Percentiles rank a stretch among this genome's conserved stretches.
Evolutionary conservation across 768 basidiomycete species (phyloP).

Genomic region (Ramaria sp.): DNA sequence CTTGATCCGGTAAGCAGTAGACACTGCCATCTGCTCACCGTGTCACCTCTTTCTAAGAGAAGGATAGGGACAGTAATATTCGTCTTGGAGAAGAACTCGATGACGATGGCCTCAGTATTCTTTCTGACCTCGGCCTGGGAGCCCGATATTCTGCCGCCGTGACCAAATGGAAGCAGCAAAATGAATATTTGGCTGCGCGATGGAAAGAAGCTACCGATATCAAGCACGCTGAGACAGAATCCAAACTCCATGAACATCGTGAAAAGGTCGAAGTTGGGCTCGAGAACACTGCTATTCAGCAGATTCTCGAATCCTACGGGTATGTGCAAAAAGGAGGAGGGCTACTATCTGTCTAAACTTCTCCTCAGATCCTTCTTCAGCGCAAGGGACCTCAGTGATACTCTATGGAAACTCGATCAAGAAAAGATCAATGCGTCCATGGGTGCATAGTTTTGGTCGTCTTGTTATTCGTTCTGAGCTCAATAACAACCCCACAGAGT

Average conservation of each 20-base stretch:
- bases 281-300: conserved; percentile 12
- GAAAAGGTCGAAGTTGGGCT: background rate
- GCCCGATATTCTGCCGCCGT: conserved; percentile 18
- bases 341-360: background rate
- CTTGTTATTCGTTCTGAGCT: background rate
- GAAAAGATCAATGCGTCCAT: background rate
- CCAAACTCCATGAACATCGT: background rate
- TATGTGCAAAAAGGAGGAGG: background rate
- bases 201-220: background rate
- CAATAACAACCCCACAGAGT: background rate
- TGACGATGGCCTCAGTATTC: conserved; percentile 17
- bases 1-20: too few relatives aligned
- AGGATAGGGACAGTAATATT: conserved; percentile 10
- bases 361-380: background rate
- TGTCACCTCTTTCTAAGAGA: too few relatives aligned
- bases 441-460: background rate
- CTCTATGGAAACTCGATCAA: background rate
- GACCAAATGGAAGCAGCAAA: conserved; percentile 16
- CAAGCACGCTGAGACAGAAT: background rate
- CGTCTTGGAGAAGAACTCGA: conserved; percentile 16
- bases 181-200: background rate
- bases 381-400: background rate
- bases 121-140: conserved; percentile 21
- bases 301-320: conserved; percentile 11
- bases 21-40: too few relatives aligned